Evolutionary conservation across 177 flowering plant genomes (phyloP), one percentile per base, ranked within the genome.

Genomic region (Tripterygium wilfordii): DNA sequence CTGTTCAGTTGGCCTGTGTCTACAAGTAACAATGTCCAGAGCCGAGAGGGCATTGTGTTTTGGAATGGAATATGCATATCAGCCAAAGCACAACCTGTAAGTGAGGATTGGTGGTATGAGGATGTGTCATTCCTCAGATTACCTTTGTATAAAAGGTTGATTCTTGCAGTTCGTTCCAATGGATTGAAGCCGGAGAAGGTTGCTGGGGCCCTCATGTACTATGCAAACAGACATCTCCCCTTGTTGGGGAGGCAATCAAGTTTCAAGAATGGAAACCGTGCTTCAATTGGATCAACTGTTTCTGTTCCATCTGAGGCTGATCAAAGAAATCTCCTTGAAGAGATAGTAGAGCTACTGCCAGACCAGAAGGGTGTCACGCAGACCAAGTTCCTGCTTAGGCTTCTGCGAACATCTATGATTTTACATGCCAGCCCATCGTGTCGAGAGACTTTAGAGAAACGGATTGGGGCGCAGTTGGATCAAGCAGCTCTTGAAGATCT

Each of bases 101-200:
- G 58, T 23, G 73, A 66, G 27, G 83, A 80, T 53, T 82, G 83
- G 89, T 80, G 86, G 89, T 76, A 56, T 32, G 77, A 75, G 41
- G 83, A 79, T 62, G 77, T 63, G 27, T 77, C 78, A 8, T 65
- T 45, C 33, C 77, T 77, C 2, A 69, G 64, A 25, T 49, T 75
- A 16, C 56, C 70, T 19, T 48, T 77, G 5, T 82, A 57, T 46
- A 71, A 64, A 56, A 67, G 83, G 45, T 48, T 82, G 15, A 75
- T 82, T 36, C 30, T 52, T 40, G 71, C 64, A 12, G 56, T 77
- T 33, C 60, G 50, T 52, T 51, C 69, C n/a, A 58, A 61, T 31
- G 75, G 74, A 45, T 71, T 77, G 70, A 75, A 68, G 28, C 72
- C 77, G 0, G 78, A 75, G 58, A 67, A 42, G 20, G 58, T 78